Percentiles rank a stretch among this genome's conserved stretches.
Evolutionary conservation across 139 green algal genomes (phyloP).

Genomic region (Choricystis sp.): DNA sequence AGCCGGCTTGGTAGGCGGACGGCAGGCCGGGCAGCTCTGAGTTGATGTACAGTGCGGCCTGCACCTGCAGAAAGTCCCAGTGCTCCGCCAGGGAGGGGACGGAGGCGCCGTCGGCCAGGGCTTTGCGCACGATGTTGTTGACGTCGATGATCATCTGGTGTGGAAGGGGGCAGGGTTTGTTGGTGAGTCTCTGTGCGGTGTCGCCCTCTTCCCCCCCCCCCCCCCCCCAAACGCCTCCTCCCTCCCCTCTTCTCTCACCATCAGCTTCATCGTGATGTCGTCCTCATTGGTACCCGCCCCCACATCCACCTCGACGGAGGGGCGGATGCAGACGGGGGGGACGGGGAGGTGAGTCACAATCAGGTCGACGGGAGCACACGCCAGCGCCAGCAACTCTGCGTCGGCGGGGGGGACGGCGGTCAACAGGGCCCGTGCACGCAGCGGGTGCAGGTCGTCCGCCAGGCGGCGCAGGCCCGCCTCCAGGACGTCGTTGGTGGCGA

Average conservation of each 20-base stretch:
- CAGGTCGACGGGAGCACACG: slow-evolving; percentile 64
- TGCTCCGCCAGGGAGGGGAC: slow-evolving; percentile 8
- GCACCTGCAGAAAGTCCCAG: slow-evolving; percentile 89
- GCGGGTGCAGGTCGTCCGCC: slow-evolving; percentile 85
- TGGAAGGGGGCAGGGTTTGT: too few relatives aligned
- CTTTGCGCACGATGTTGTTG: slow-evolving; percentile 55
- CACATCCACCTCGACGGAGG: slow-evolving; percentile 91
- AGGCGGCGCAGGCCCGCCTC: slow-evolving; percentile 25
- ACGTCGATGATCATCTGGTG: slow-evolving; percentile 80
- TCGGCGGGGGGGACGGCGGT: slow-evolving; percentile 46
- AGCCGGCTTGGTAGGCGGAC: slow-evolving; percentile 34
- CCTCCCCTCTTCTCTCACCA: slow-evolving; percentile 31
- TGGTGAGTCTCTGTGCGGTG: too few relatives aligned
- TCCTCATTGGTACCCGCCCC: slow-evolving; percentile 87
- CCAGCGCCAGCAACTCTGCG: slow-evolving; percentile 37
- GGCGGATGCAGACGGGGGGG: slow-evolving; percentile 88
- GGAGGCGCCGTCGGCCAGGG: slow-evolving; percentile 39
- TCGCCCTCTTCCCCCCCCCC: too few relatives aligned
- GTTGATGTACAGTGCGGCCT: slow-evolving; percentile 72
- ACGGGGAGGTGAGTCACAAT: slow-evolving; percentile 75
- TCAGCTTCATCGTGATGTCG: slow-evolving; percentile 96
- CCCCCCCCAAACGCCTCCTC: too few relatives aligned
- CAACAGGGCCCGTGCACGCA: slow-evolving; percentile 68
- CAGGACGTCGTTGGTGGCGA: slow-evolving; percentile 45
- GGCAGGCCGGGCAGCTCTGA: slow-evolving; percentile 78